Evolutionary conservation across 768 basidiomycete genomes (phyloP), one percentile per base, ranked within the genome.

Genomic region (Mycena crocata): DNA sequence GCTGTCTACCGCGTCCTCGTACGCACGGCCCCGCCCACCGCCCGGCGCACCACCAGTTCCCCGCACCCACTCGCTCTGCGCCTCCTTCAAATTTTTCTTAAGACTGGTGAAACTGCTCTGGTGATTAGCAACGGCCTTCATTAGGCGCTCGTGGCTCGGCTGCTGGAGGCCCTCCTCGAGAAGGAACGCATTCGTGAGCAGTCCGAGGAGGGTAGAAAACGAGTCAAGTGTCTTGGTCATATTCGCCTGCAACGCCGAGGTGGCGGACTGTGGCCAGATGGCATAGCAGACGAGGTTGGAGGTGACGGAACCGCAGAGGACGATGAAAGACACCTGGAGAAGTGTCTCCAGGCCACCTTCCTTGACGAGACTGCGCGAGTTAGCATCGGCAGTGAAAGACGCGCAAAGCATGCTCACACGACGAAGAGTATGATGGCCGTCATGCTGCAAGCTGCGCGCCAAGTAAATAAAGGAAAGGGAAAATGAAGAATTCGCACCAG

Each of bases 71-170:
- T 99, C 97, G 14, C 92, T 93, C 69, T 90, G 90, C 12, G 97
- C 96, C 78, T 99, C 96, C 1, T 81, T 84, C 6, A 98, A 83
- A 70, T 89, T 93, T 73, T 92, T 91, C 81, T 96, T 95, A 63
- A 99, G 86, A 42, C 88, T 89, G 10, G 93, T 96, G 75, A 99
- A 99, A 57, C 93, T 93, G 39, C 88, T 87, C 69, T 97, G 94
- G 71, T 99, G 97, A 49, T 88, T 85, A 68, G 93, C 87, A 45
- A 95, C 90, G 1, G 97, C 96, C 23, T 86, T 86, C 67, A 92
- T 89, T 51, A 98, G 84, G 67, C 87, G 88, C 30, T 87, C 87
- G 30, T 87, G 81, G 68, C 87, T 87, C 17, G 83, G 83, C 42
- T 85, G 84, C 64, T 84, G 86, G 49, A 86, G 80, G 1, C 86